Percentiles rank a stretch among this genome's conserved stretches.
These are phyloP conservation scores for Cladosporium phlei DNA, from an alignment of 2,329 filamentous ascomycete genomes.

Conservation along the genomic window DNA sequence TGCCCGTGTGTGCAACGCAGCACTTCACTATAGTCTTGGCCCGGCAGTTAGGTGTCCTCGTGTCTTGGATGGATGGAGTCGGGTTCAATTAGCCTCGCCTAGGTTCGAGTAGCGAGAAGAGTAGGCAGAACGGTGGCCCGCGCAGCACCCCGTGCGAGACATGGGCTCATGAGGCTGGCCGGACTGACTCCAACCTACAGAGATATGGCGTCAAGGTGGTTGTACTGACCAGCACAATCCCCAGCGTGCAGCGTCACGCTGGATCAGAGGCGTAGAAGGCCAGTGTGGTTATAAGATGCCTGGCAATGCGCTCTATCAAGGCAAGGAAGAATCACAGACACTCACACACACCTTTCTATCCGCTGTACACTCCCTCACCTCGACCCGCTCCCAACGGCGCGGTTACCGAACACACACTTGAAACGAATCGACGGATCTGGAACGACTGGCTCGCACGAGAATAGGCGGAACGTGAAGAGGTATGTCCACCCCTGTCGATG, in stretches of 20 bases:
- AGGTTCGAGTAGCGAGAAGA: background rate
- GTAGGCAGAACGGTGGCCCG: background rate
- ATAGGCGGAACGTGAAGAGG: slow-evolving; percentile 12
- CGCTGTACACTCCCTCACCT: too few species aligned
- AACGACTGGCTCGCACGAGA: slow-evolving; percentile 1
- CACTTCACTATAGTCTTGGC: too few species aligned
- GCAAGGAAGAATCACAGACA: background rate
- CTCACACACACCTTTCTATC: background rate
- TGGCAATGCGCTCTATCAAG: background rate
- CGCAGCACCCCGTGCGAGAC: slow-evolving; percentile 13
- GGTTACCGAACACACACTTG: slow-evolving; percentile 9
- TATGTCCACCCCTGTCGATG: slow-evolving; percentile 1
- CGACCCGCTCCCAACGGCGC: slow-evolving; percentile 6
- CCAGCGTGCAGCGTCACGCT: slow-evolving; percentile 12
- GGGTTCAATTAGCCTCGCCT: too few species aligned
- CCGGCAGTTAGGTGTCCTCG: too few species aligned
- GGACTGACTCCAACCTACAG: slow-evolving; percentile 12
- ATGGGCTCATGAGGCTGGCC: slow-evolving; percentile 10
- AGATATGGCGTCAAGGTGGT: slow-evolving; percentile 12
- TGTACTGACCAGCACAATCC: slow-evolving; percentile 7
- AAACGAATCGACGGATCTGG: slow-evolving; percentile 2
- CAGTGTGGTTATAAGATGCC: background rate
- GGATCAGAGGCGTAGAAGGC: slow-evolving; percentile 1
- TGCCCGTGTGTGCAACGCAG: too few species aligned
- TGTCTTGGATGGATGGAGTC: too few species aligned